Evolutionary conservation across 2,329 filamentous ascomycete species (phyloP).

Genomic region (Clonostachys sp.): DNA sequence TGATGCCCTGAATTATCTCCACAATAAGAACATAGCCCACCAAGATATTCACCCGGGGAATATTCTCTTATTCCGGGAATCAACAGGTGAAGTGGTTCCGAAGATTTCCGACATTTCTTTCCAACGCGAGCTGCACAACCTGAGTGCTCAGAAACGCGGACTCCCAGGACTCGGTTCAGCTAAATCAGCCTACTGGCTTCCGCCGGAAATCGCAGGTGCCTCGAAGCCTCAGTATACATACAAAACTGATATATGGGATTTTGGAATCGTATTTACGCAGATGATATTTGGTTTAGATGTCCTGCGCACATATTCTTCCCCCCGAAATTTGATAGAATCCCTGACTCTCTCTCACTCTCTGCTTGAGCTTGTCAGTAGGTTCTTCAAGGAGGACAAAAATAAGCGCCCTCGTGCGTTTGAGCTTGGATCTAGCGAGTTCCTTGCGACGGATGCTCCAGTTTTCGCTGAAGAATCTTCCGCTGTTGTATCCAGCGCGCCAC

Average conservation of each 20-base stretch:
- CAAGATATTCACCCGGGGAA: conserved; percentile 78
- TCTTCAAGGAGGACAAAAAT: conserved; percentile 81
- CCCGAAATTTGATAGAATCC: conserved; percentile 66
- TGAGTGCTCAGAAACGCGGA: conserved; percentile 48
- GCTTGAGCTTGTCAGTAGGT: conserved; percentile 73
- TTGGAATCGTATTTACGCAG: conserved; percentile 86
- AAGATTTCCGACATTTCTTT: conserved; percentile 74
- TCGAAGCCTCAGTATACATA: conserved; percentile 60
- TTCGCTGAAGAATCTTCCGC: conserved; percentile 39
- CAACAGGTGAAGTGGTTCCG: conserved; percentile 63
- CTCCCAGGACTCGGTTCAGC: conserved; percentile 53
- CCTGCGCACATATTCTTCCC: conserved; percentile 73
- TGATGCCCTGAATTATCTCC: conserved; percentile 82
- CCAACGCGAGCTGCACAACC: conserved; percentile 61
- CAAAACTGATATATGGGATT: conserved; percentile 93
- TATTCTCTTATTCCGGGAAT: conserved; percentile 68
- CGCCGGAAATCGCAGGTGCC: conserved; percentile 67
- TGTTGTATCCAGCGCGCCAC: conserved; percentile 35
- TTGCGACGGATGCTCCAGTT: conserved; percentile 60
- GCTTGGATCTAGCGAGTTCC: conserved; percentile 59
- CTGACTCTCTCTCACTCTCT: conserved; percentile 70
- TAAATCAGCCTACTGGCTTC: conserved; percentile 77
- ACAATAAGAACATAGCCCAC: conserved; percentile 79
- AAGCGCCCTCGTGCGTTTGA: conserved; percentile 82
- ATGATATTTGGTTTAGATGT: conserved; percentile 88